These are phyloP conservation scores for Penicillium dipodomyicola DNA, from an alignment of 495 filamentous ascomycete genomes.

Conservation along the genomic window DNA sequence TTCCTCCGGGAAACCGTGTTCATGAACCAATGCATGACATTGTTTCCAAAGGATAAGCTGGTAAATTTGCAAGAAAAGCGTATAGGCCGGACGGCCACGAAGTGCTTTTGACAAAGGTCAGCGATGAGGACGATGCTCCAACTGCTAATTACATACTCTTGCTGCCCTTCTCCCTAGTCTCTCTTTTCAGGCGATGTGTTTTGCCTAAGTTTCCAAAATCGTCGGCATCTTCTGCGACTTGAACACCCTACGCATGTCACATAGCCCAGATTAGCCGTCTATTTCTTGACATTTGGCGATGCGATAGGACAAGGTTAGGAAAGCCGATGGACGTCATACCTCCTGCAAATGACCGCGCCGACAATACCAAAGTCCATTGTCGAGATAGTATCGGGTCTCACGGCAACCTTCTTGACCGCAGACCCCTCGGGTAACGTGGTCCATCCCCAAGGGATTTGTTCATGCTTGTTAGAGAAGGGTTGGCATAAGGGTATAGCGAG, in stretches of 20 bases:
- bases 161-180: conserved; percentile 48
- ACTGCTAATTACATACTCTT: conserved; percentile 39
- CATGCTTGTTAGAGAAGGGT: conserved; percentile 32
- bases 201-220: conserved; percentile 66
- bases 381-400: conserved; percentile 57
- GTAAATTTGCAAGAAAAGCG: conserved; percentile 78
- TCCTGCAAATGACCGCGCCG: conserved; percentile 64
- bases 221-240: conserved; percentile 73
- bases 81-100: conserved; percentile 60
- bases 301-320: conserved; percentile 2
- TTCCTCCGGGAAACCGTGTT: conserved; percentile 60
- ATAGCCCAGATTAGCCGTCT: conserved; percentile 7
- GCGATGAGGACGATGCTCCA: neutral
- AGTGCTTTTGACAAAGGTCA: conserved; percentile 37
- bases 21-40: conserved; percentile 58
- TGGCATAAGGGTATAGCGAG: conserved; percentile 6
- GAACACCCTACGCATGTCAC: conserved; percentile 31
- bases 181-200: conserved; percentile 53
- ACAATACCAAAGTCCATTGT: conserved; percentile 65
- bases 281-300: conserved; percentile 4
- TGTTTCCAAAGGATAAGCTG: conserved; percentile 85
- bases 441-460: conserved; percentile 43
- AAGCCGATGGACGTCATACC: conserved; percentile 30
- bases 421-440: conserved; percentile 54
- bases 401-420: conserved; percentile 67